Evolutionary conservation across 352 stramenopile genomes (phyloP).

Genomic region (Phytopythium aichiense): DNA sequence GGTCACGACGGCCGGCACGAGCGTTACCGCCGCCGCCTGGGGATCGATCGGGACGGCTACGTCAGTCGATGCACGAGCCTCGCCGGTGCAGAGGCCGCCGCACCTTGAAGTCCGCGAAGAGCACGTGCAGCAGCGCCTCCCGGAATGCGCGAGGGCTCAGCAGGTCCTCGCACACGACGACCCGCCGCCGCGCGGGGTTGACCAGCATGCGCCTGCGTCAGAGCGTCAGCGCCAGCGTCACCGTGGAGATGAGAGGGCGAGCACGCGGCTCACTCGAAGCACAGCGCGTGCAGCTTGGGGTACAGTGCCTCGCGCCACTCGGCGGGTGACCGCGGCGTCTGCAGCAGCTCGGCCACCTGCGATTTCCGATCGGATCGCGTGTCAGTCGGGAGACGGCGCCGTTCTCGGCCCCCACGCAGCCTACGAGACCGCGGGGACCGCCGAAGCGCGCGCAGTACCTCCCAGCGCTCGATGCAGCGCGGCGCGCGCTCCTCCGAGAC

Average conservation of each 20-base stretch:
- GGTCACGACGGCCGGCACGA: slow-evolving; percentile 61
- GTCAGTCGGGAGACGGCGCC: background rate
- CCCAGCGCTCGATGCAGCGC: slow-evolving; percentile 59
- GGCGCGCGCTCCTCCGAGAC: slow-evolving; percentile 73
- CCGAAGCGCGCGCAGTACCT: slow-evolving; percentile 25
- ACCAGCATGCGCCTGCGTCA: slow-evolving; percentile 53
- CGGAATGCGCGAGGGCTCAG: slow-evolving; percentile 54
- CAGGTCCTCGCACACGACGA: slow-evolving; percentile 81
- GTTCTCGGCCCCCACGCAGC: background rate
- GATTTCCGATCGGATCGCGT: background rate
- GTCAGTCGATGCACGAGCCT: background rate
- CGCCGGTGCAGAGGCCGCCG: background rate
- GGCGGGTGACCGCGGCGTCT: slow-evolving; percentile 17
- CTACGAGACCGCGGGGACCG: background rate
- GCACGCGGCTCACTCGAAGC: slow-evolving; percentile 57
- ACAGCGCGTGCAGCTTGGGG: slow-evolving; percentile 51
- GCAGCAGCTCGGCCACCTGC: slow-evolving; percentile 58
- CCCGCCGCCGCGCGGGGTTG: slow-evolving; percentile 63
- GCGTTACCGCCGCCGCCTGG: slow-evolving; percentile 47
- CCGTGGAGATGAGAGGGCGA: background rate
- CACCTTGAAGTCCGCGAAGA: slow-evolving; percentile 67
- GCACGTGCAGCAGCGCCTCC: slow-evolving; percentile 52
- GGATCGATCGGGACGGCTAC: background rate
- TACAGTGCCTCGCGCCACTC: slow-evolving; percentile 55
- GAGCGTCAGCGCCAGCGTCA: background rate